Conservation (phyloP, 371 early-diverging fungal species). For the Apophysomyces variabilis region DNA sequence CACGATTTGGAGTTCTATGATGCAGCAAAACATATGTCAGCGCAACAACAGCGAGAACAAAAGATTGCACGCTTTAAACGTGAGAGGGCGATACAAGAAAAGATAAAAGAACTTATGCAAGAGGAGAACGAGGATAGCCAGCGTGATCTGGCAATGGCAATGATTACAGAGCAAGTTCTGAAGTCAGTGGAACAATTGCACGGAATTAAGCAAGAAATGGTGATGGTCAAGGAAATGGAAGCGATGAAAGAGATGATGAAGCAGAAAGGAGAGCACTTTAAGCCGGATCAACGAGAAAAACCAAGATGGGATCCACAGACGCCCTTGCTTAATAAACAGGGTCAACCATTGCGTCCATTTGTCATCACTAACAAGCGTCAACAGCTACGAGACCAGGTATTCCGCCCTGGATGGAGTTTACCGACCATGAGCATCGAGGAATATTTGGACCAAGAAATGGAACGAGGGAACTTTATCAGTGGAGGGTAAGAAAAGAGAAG, state of each 20-base stretch:
- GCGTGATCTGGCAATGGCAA: slow-evolving; percentile 66
- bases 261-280: slow-evolving; percentile 17
- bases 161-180: slow-evolving; percentile 65
- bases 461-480: slow-evolving; percentile 87
- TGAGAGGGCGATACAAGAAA: slow-evolving; percentile 66
- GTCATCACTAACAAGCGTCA: slow-evolving; percentile 81
- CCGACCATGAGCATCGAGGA: slow-evolving; percentile 98
- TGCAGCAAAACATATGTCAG: slow-evolving; percentile 17
- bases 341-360: slow-evolving; percentile 86
- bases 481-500: slow-evolving; percentile 67
- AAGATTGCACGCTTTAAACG: slow-evolving; percentile 82
- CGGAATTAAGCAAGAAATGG: slow-evolving; percentile 73
- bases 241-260: slow-evolving; percentile 41
- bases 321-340: slow-evolving; percentile 65
- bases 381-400: slow-evolving; percentile 79
- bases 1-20: slow-evolving; percentile 48
- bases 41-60: slow-evolving; percentile 61
- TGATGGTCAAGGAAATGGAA: slow-evolving; percentile 72
- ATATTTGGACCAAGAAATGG: slow-evolving; percentile 86
- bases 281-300: slow-evolving; percentile 31
- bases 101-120: slow-evolving; percentile 51
- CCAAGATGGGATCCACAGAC: slow-evolving; percentile 47
- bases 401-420: slow-evolving; percentile 84
- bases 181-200: slow-evolving; percentile 67
- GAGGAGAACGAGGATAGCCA: slow-evolving; percentile 60